phyloP scores from a whole-genome alignment of 768 basidiomycete genomes.

The Roridomyces roridus region DNA sequence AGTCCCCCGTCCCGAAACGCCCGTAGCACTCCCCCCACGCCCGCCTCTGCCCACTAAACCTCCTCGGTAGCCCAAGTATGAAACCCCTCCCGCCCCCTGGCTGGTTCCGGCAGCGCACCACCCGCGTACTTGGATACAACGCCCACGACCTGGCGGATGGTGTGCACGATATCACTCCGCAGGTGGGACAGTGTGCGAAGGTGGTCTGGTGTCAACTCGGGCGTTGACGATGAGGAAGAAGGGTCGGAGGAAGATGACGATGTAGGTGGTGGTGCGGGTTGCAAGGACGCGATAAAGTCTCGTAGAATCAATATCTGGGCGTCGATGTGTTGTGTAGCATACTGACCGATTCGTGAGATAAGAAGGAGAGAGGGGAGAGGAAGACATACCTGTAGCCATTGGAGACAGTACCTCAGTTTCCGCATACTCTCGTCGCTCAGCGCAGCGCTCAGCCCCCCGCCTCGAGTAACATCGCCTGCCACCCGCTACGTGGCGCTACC shows the following conservation, averaged over 20 bases:
- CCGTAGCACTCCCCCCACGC: constrained; percentile 25
- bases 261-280: constrained; percentile 48
- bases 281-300: constrained; percentile 79
- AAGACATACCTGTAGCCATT: constrained; percentile 79
- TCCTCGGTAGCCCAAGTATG: constrained; percentile 73
- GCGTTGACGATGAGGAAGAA: constrained; percentile 36
- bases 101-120: constrained; percentile 85
- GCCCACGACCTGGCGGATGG: constrained; percentile 88
- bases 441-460: constrained; percentile 89
- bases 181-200: constrained; percentile 75
- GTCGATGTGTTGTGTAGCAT: constrained; percentile 87
- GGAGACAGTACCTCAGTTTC: constrained; percentile 81
- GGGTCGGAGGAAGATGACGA: constrained; percentile 22
- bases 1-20: constrained; percentile 39
- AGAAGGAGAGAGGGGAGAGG: no score
- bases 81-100: constrained; percentile 73
- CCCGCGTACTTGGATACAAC: constrained; percentile 88
- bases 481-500: constrained; percentile 76
- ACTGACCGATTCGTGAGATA: constrained; percentile 47
- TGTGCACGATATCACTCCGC: constrained; percentile 85
- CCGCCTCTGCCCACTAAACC: constrained; percentile 28
- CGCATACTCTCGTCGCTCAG: constrained; percentile 92
- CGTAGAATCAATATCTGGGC: constrained; percentile 85
- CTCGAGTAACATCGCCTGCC: constrained; percentile 85
- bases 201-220: constrained; percentile 45